Conservation (phyloP, 441 rosid species). For the Erodium trifolium region DNA sequence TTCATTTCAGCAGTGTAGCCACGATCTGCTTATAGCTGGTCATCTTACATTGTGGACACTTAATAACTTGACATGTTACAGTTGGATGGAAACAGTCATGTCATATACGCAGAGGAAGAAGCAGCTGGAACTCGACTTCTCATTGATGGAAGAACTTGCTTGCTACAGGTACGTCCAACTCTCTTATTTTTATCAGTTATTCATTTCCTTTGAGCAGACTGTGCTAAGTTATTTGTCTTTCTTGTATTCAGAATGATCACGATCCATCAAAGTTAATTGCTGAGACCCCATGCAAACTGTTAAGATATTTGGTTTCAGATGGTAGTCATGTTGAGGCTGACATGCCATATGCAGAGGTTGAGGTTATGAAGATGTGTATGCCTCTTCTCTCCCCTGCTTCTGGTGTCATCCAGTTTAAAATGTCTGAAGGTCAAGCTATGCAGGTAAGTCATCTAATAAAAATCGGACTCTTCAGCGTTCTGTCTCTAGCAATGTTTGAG, state of each 20-base stretch:
- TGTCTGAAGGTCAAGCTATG: constrained; percentile 99
- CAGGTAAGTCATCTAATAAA: constrained; percentile 49
- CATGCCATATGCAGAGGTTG: constrained; percentile 96
- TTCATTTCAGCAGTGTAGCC: too few relatives aligned
- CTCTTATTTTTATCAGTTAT: constrained; percentile 9
- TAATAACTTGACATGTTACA: constrained; percentile 27
- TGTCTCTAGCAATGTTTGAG: constrained; percentile 13
- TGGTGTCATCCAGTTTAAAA: constrained; percentile 70
- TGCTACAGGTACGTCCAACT: constrained; percentile 61
- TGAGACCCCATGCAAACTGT: constrained; percentile 98
- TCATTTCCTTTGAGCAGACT: constrained; percentile 6
- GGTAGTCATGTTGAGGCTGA: constrained; percentile 92
- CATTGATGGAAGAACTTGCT: constrained; percentile 99
- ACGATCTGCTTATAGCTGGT: background rate
- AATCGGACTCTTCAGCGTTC: background rate
- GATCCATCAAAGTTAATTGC: constrained; percentile 98
- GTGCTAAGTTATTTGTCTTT: constrained; percentile 18
- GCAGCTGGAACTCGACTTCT: constrained; percentile 99
- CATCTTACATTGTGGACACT: background rate
- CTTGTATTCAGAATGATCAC: constrained; percentile 68
- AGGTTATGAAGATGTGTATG: constrained; percentile 99
- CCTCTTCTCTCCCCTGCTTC: constrained; percentile 99
- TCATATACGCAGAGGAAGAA: constrained; percentile 99
- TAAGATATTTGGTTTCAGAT: constrained; percentile 87
- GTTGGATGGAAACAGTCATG: constrained; percentile 99